Evolutionary conservation across 2,329 filamentous ascomycete species (phyloP), one percentile per base, ranked within the genome.

Genomic region (Neocatenulostroma microsporum): DNA sequence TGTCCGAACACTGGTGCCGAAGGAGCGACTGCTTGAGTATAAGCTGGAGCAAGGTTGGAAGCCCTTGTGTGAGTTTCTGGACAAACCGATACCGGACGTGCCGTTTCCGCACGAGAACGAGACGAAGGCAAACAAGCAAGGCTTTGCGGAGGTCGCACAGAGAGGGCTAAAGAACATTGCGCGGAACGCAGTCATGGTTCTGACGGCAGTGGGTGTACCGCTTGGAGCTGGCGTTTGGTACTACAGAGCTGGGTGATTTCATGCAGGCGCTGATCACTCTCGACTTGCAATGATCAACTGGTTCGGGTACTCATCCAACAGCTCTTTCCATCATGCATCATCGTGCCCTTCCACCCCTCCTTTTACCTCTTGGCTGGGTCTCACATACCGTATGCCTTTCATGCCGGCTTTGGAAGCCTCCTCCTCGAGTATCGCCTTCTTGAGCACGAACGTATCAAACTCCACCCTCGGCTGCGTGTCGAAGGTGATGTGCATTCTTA

Each of bases 11-110:
- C 9, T 6, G 18, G 35, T 23, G 18, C 26, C 35, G 26, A 10
- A 12, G 14, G 25, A 36, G 35, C 18, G 12, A 10, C 21, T 37
- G 25, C 43, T 57, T 5, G 45, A 49, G 19, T 43, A 48, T 21
- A 30, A 41, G 24, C 15, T 46, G 10, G 30, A 44, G 4, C 36
- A 44, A 30, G 49, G 49, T 8, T 58, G 55, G 55, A 37, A 41
- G 21, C 48, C 47, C 10, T 30, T 56, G 11, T 55, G 53, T 39
- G 28, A 42, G 5, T 56, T 53, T 21, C 40, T 57, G 12, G 46
- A 37, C 0, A 38, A 40, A 17, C 21, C 39, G 1, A 34, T 48
- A 3, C 52, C 53, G 10, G 34, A 44, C 4, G 37, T 34, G 11
- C 36, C 38, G 3, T 46, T 50, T 28, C 53, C 51, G 9, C 15